Base-by-base conservation (phyloP, 805 yeast genomes). In the Sungouiozyma intestinalis region DNA sequence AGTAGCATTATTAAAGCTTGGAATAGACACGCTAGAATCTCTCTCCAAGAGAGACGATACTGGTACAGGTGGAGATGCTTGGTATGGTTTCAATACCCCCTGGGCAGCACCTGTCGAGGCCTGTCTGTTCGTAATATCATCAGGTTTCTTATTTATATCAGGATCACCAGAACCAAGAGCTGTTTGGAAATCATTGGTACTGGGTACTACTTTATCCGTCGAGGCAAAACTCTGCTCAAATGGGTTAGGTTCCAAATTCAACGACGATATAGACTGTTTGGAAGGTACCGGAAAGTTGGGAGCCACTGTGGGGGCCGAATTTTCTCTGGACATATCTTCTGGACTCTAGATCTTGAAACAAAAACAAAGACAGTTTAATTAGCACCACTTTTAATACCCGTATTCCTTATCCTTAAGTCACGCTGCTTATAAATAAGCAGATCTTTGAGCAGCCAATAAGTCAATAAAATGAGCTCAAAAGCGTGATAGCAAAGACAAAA, bases 141-240 rank as follows among this genome's bases (percentile, higher is more conserved):
- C 36, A 8, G 29, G 31, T n/a, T 20, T 17, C 15, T 9, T 19
- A 14, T 8, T 33, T 13, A 6, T 7, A 29, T 24, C 27, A 18
- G 5, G 15, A 35, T 13, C 16, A 18, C 32, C 32, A 29, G 29
- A 17, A 18, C 17, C 16, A 15, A 13, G n/a, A 29, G 31, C 29
- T 11, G 17, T 27, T 9, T 4, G 9, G 4, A 34, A 31, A 14
- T 7, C 33, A 4, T 31, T 14, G 6, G 21, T 14, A 24, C 3
- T 11, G 13, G 19, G 8, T 33, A 6, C 24, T 19, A 29, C n/a
- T 36, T 50, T 51, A 41, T 57, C 50, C 3, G 57, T 78, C 2
- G 77, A 65, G n/a, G 92, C 96, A 66, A 90, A 90, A 40, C 95
- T 84, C 61, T 82, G 84, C 62, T 90, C 98, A 58, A 90, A 90